Evolutionary conservation across 2,329 filamentous ascomycete species (phyloP), one percentile per base, ranked within the genome.

Genomic region (Gremmenia infestans): DNA sequence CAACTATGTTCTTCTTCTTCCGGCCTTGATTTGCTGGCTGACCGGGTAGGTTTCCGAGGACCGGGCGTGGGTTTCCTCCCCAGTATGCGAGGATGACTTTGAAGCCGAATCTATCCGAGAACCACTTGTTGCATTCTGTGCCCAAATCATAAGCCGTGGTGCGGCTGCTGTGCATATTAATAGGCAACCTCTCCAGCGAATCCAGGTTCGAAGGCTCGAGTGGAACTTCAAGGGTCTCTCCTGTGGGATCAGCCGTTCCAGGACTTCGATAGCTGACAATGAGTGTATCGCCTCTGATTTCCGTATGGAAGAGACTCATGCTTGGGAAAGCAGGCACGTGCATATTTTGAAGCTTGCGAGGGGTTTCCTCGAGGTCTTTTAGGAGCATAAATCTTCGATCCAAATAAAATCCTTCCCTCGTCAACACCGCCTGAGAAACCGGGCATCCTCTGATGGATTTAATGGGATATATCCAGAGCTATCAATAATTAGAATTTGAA

Each of bases 381-480:
- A 83, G 78, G 4, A 91, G 78, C 81, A 91, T 88, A 71, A 89
- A 91, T 36, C 77, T 76, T 9, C 88, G 81, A 72, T 91, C 88
- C 67, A 87, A 74, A 42, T 75, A 73, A 62, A 89, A 76, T 14
- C 87, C 87, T 60, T 83, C 78, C n/a, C 76, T 74, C 5, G 79
- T 81, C 48, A 89, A 70, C n/a, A 72, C 71, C 3, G 84, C 77
- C 0, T 72, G 70, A 4, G 74, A 57, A 35, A 90, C 72, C 17
- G 76, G 70, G 53, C 86, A 80, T 50, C 81, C 81, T 37, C 83
- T 81, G n/a, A 90, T 78, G 7, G 80, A 85, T 68, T 91, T 91
- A 72, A 91, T 85, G 43, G 88, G 87, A 69, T 91, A 89, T 48
- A 87, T 77, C 70, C 85, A 88, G 37, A 91, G 76, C 81, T 86